Evolutionary conservation across 2,329 filamentous ascomycete species (phyloP).

Genomic region (Colletotrichum tabaci): DNA sequence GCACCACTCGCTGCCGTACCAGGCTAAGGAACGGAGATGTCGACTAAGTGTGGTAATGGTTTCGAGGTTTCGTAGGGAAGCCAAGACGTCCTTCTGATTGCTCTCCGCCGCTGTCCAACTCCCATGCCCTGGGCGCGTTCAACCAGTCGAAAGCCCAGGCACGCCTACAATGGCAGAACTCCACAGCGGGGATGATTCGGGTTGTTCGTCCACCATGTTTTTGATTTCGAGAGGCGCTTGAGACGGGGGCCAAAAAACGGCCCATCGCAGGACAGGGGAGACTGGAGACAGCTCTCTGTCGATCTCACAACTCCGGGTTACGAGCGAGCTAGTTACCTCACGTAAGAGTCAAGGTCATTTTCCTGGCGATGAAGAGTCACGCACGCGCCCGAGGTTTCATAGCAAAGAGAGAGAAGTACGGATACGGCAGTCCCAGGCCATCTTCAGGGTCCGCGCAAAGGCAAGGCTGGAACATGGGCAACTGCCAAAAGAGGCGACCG

Average conservation of each 20-base stretch:
- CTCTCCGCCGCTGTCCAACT: slow-evolving; percentile 29
- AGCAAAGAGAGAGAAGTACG: neutral
- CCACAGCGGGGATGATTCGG: slow-evolving; percentile 5
- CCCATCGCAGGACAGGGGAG: slow-evolving; percentile 1
- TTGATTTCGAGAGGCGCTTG: slow-evolving; percentile 17
- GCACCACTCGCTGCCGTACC: neutral
- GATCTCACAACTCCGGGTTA: slow-evolving; percentile 17
- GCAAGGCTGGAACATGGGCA: slow-evolving; percentile 20
- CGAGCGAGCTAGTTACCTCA: neutral
- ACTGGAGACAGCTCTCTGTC: neutral
- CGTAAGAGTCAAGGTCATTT: neutral
- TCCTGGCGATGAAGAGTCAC: slow-evolving; percentile 4
- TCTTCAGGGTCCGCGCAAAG: slow-evolving; percentile 27
- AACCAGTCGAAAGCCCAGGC: neutral
- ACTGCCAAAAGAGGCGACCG: slow-evolving; percentile 21
- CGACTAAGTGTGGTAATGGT: slow-evolving; percentile 36
- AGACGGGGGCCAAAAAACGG: slow-evolving; percentile 2
- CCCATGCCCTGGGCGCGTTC: slow-evolving; percentile 3
- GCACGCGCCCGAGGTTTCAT: neutral
- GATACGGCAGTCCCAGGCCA: neutral
- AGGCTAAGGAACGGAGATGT: slow-evolving; percentile 34
- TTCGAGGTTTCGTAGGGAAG: slow-evolving; percentile 37
- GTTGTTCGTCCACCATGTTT: neutral
- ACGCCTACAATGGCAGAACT: neutral
- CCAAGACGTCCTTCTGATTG: slow-evolving; percentile 31